phyloP scores from a whole-genome alignment of 2,329 filamentous ascomycete species.

The Raffaelea arxii region DNA sequence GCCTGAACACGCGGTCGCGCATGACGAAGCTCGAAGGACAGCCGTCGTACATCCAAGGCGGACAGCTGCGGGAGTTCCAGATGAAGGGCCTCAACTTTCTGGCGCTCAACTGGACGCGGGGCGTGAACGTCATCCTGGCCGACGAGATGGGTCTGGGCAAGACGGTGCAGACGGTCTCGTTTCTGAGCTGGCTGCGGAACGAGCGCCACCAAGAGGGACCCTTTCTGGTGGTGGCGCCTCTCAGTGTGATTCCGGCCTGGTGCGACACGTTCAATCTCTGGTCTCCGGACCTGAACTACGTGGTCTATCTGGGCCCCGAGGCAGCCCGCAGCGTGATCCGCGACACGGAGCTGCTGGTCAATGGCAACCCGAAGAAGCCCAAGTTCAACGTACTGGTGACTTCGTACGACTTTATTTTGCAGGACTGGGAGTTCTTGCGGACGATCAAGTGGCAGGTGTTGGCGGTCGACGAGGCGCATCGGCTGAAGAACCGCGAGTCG shows the following conservation, averaged over 20 bases:
- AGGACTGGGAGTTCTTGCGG: conserved; percentile 73
- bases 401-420: conserved; percentile 92
- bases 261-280: conserved; percentile 95
- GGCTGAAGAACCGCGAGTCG: conserved; percentile 91
- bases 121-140: conserved; percentile 91
- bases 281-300: conserved; percentile 93
- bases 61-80: conserved; percentile 86
- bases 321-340: conserved; percentile 77
- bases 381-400: conserved; percentile 98
- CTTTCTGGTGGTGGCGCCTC: conserved; percentile 91
- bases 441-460: conserved; percentile 97
- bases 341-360: conserved; percentile 79
- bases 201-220: conserved; percentile 83
- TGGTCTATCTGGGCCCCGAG: conserved; percentile 90
- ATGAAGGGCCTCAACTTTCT: conserved; percentile 91
- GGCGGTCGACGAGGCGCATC: conserved; percentile 92
- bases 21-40: conserved; percentile 69
- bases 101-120: conserved; percentile 88
- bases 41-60: conserved; percentile 74
- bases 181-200: conserved; percentile 94
- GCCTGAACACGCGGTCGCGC: conserved; percentile 61
- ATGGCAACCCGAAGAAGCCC: conserved; percentile 76
- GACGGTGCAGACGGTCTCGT: conserved; percentile 93
- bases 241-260: conserved; percentile 97
- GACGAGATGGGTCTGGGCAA: conserved; percentile 99